Base-by-base conservation (phyloP, 805 yeast genomes). In the Candida odintsovae region DNA sequence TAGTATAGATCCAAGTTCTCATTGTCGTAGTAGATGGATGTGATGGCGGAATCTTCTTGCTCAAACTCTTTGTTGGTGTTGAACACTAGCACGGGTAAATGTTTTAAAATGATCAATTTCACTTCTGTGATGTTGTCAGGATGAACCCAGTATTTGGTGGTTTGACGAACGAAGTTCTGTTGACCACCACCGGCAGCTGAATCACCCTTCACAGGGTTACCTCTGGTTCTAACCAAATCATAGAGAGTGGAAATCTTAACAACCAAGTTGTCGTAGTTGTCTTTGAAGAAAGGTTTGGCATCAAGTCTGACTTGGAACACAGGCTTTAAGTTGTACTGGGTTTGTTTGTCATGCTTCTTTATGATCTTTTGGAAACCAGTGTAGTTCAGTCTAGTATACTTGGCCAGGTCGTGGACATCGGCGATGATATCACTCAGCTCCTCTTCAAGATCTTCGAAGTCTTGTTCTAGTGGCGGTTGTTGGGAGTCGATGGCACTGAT, bases 111-210 rank as follows among this genome's bases (percentile, higher is more conserved):
- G 53, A 89, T 85, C 62, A 94, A 78, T 71, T 94, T 94, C 66
- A 94, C 77, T 71, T 94, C 98, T 15, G 98, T 94, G 64, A 94
- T 90, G 66, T 94, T 92, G 67, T 94, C 98, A 3, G 97, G 97
- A 62, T 94, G 99, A 28, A 94, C 98, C 99, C 99, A 94, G 69
- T 94, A 94, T 64, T 94, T 94, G 8, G 99, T 94, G 19, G 99
- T 94, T 69, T 94, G 99, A 68, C 99, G 85, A 40, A 94, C 98
- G 61, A 94, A 94, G 71, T 94, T 94, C 67, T 94, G 99, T 74
- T 90, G 97, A 38, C 85, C 77, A 39, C 99, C 99, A 61, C 99
- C 99, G n/a, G 99, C 97, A 6, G 97, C 65, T 4, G 96, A 82
- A 68, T 94, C 99, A 53, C 98, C 98, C 59, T 80, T 77, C 36